Evolutionary conservation across 352 stramenopile genomes (phyloP).

Genomic region (Globisporangium lucens): DNA sequence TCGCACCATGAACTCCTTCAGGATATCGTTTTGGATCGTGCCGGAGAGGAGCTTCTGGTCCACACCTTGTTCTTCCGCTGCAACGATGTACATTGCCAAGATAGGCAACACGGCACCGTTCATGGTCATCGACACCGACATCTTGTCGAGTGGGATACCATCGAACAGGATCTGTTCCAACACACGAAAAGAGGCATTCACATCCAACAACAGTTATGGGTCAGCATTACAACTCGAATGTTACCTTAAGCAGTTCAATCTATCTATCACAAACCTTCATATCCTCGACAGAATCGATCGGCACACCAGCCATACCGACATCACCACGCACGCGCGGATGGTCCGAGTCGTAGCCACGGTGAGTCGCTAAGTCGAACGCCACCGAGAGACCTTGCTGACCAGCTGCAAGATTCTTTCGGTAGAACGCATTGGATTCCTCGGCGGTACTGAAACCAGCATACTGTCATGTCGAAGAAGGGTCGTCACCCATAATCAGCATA

Average conservation of each 20-base stretch:
- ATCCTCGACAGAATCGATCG: slow-evolving; percentile 96
- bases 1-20: slow-evolving; percentile 96
- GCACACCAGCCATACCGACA: slow-evolving; percentile 97
- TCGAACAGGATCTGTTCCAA: slow-evolving; percentile 89
- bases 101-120: slow-evolving; percentile 96
- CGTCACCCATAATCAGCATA: not conserved
- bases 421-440: slow-evolving; percentile 97
- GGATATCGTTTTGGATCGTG: slow-evolving; percentile 95
- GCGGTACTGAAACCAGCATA: slow-evolving; percentile 97
- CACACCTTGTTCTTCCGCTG: slow-evolving; percentile 95
- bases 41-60: slow-evolving; percentile 80
- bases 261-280: slow-evolving; percentile 71
- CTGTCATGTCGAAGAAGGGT: slow-evolving; percentile 18
- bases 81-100: slow-evolving; percentile 96
- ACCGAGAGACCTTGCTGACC: slow-evolving; percentile 92
- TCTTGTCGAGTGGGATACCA: slow-evolving; percentile 93
- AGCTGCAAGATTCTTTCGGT: slow-evolving; percentile 91
- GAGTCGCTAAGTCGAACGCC: slow-evolving; percentile 97
- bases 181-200: not conserved
- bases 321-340: slow-evolving; percentile 94
- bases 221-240: not conserved
- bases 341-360: slow-evolving; percentile 97
- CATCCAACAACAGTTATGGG: not conserved
- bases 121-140: slow-evolving; percentile 99
- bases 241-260: slow-evolving; percentile 18